Evolutionary conservation across 306 rosid species (phyloP).

Genomic region (Luffa acutangula): DNA sequence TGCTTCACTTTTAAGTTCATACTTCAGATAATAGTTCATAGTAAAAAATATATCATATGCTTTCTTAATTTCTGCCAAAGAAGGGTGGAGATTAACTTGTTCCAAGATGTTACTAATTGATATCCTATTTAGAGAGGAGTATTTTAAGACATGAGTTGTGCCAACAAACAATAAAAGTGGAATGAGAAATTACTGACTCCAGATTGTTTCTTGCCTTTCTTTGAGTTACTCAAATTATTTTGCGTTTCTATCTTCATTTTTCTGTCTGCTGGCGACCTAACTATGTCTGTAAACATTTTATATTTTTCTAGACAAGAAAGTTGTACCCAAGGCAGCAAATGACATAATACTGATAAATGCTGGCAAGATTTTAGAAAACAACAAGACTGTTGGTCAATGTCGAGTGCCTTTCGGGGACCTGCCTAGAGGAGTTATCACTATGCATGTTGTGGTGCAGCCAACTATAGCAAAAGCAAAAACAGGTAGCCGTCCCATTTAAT

Average conservation of each 20-base stretch:
- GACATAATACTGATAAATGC: conserved; percentile 77
- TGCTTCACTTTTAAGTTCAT: neutral
- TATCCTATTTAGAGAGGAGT: neutral
- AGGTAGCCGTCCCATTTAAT: conserved; percentile 32
- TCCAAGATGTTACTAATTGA: neutral
- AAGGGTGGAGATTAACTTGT: neutral
- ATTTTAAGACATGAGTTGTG: neutral
- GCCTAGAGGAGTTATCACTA: conserved; percentile 64
- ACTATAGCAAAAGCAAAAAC: conserved; percentile 68
- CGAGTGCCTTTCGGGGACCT: conserved; percentile 75
- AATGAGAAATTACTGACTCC: neutral
- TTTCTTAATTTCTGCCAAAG: neutral
- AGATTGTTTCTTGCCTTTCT: neutral
- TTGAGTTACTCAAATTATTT: neutral
- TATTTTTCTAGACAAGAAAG: conserved; percentile 46
- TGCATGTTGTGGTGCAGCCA: conserved; percentile 94
- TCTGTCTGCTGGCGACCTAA: conserved; percentile 5
- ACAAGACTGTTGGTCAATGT: conserved; percentile 84
- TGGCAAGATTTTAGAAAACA: conserved; percentile 87
- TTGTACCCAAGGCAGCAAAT: conserved; percentile 68
- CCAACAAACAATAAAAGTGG: neutral
- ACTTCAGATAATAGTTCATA: neutral
- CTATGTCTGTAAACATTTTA: conserved; percentile 9
- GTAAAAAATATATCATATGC: neutral
- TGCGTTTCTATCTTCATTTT: neutral